Base-by-base conservation (phyloP, 352 stramenopile genomes). In the Halophytophthora polymorphica region DNA sequence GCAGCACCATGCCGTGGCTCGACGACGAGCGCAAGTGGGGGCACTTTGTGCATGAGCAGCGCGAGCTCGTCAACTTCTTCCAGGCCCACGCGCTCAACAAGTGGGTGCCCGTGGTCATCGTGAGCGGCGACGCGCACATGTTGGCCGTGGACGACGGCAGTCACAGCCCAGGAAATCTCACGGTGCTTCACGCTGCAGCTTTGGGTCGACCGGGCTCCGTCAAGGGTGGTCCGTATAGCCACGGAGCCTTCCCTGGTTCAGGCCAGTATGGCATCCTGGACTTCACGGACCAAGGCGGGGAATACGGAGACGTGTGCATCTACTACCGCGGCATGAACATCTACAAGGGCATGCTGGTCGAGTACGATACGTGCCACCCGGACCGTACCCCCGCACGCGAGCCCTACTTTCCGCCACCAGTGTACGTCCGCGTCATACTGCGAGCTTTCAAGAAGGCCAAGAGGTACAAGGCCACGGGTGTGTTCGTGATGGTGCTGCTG, bases 111-210 rank as follows among this genome's bases (percentile, higher is more conserved):
- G 75, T 96, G 38, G 67, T 96, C 12, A 87, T 96, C 43, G 61
- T 94, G 13, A 90, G 78, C 43, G 87, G 87, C 17, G 87, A 96
- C 46, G 87, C 87, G 29, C 87, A 96, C 54, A 96, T 96, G 87
- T 64, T 96, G 11, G 87, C 86, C 10, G 70, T 93, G 14, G 87
- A 96, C 31, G 83, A 96, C 36, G 87, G 87, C 7, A 59, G 53
- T 11, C 49, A 93, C 61, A 88, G 68, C 25, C 77, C 81, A 0
- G 86, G 84, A 2, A 87, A 91, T 40, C 59, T 96, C 19, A 82
- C 73, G 11, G 56, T 85, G 7, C 77, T 96, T 22, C 87, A 96
- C 23, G 78, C 87, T 11, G 86, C 87, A 13, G 83, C 87, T 2
- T 47, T 96, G 25, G 87, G 88, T 14, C 70, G 79, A 8, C 85